Base-by-base conservation (phyloP, 345 rosid species). In the Eucalyptus polybractea region DNA sequence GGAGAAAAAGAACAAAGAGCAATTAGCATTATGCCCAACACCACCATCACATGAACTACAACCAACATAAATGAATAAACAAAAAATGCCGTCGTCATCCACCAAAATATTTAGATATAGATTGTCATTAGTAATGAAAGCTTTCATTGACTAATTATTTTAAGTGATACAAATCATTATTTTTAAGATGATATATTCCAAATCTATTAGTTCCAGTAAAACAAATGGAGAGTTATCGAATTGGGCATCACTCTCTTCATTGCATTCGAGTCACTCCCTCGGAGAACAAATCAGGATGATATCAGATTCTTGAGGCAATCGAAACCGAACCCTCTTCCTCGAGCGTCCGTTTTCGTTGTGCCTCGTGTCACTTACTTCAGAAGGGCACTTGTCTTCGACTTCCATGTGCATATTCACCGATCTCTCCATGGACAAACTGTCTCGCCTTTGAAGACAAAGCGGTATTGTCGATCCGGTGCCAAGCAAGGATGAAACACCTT, bases 21-120 rank as follows among this genome's bases (percentile, higher is more conserved):
- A 37, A 37, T 6, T 19, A 19, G 45, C 47, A 76, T 76, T 33
- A 19, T 6, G 44, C 7, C 25, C 3, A 17, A 37, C 45, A 10
- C 25, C 25, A 44, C 14, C 83, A 21, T 24, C 47, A 6, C 45
- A 76, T 10, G 45, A 76, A 37, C 83, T 19, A 37, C 45, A 76
- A 37, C 47, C 45, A 53, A 62, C 47, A 56, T 56, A 56, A 56
- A 10, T 56, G 6, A 56, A 22, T 56, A 56, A 56, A 24, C 3
- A 2, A 56, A 24, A 56, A 24, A 8, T 24, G 3, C 1, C 4
- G 0, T 56, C 0, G 1, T 56, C 3, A 24, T 56, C 29, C 29
- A 56, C 0, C 0, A 2, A 24, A 24, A 56, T 56, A 22, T 56
- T 56, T 56, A 22, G 6, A 56, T 24, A 24, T 56, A 4, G 3